These are phyloP conservation scores for Fistulifera solaris DNA, from an alignment of 108 stramenopile genomes.

Conservation along the genomic window DNA sequence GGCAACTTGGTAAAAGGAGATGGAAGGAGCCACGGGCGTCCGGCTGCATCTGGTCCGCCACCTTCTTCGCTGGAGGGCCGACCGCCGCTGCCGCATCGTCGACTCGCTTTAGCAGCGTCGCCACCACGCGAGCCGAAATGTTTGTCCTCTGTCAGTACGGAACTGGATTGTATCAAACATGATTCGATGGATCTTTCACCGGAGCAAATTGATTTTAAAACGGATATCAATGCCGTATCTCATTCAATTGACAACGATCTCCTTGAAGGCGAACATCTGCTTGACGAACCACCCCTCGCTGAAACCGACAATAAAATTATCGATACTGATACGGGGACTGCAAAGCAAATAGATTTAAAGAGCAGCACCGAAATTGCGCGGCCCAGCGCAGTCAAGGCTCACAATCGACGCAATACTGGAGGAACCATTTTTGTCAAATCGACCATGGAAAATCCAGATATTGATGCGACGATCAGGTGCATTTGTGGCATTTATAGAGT, in stretches of 20 bases:
- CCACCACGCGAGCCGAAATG: neutral
- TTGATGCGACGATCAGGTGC: conserved; percentile 82
- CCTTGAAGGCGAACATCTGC: neutral
- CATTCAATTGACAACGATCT: neutral
- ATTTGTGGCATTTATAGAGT: conserved; percentile 8
- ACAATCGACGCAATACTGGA: conserved; percentile 1
- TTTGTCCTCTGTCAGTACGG: no score
- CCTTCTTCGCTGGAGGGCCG: conserved; percentile 10
- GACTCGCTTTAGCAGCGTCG: neutral
- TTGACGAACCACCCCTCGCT: neutral
- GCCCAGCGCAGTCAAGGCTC: neutral
- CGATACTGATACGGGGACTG: neutral
- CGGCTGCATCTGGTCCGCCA: neutral
- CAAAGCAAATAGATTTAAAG: no score
- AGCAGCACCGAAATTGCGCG: no score
- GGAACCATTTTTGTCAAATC: conserved; percentile 42
- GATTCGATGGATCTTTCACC: conserved; percentile 12
- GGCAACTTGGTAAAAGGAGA: neutral
- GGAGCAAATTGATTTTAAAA: neutral
- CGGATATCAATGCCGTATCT: neutral
- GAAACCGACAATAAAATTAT: neutral
- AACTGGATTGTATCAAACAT: neutral
- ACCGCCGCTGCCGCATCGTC: conserved; percentile 8
- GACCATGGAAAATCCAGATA: conserved; percentile 90
- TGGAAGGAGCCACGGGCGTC: neutral